Evolutionary conservation across 1,284 basidiomycete species (phyloP).

Genomic region (Trichosporon faecale): DNA sequence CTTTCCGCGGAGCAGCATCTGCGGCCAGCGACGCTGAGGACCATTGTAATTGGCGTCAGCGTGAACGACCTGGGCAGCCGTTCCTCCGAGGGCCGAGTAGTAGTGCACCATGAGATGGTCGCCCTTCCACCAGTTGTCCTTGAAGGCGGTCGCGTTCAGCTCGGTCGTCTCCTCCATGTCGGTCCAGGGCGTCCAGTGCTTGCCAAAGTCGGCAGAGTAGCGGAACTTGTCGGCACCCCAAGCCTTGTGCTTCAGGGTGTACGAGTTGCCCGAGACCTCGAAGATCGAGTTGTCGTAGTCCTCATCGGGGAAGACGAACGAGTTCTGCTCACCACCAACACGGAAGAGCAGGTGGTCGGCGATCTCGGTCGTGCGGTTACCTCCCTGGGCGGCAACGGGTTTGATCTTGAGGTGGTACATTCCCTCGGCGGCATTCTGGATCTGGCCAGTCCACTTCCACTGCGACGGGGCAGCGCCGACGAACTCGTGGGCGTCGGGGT

Average conservation of each 20-base stretch:
- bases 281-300: slow-evolving; percentile 68
- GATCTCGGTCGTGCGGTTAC: slow-evolving; percentile 43
- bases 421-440: slow-evolving; percentile 56
- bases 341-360: slow-evolving; percentile 73
- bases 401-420: slow-evolving; percentile 37
- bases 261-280: slow-evolving; percentile 61
- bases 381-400: slow-evolving; percentile 55
- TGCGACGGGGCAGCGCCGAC: slow-evolving; percentile 60
- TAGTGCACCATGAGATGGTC: slow-evolving; percentile 85
- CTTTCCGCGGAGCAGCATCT: slow-evolving; percentile 75
- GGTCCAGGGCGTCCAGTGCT: slow-evolving; percentile 74
- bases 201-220: slow-evolving; percentile 80
- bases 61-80: slow-evolving; percentile 67
- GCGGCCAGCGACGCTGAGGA: slow-evolving; percentile 70
- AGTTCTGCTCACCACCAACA: slow-evolving; percentile 69
- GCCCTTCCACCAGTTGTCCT: slow-evolving; percentile 72
- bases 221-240: slow-evolving; percentile 81
- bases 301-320: slow-evolving; percentile 71
- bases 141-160: slow-evolving; percentile 62
- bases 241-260: slow-evolving; percentile 73
- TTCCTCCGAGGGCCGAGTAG: slow-evolving; percentile 66
- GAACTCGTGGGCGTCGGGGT: slow-evolving; percentile 45
- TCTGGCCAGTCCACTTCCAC: slow-evolving; percentile 71
- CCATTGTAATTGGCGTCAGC: slow-evolving; percentile 65
- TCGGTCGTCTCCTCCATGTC: slow-evolving; percentile 69